Evolutionary conservation across 1,139 yeast genomes (phyloP), one percentile per base, ranked within the genome.

Genomic region (Trichomonascaceae sp.): DNA sequence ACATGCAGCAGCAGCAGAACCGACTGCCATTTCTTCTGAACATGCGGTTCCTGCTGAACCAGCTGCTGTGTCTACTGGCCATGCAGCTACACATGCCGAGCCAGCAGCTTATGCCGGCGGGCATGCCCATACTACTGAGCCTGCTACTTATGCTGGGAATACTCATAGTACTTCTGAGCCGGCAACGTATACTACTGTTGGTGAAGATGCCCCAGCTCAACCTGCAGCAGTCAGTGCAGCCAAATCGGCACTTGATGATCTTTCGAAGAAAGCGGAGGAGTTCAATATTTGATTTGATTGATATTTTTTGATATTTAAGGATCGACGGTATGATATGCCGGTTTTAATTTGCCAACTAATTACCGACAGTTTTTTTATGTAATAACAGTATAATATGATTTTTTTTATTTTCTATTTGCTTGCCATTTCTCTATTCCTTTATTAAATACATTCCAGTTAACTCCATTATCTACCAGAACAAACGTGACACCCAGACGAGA

Each of bases 401-500:
- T 24, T 22, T 22, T 22, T 17, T 41, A 43, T 18, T 36, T 36
- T 7, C 27, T 43, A n/a, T 24, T 17, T 30, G 45, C 44, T 18
- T 60, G 49, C 63, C 63, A 61, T 36, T 48, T n/a, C 15, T 59
- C 58, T 12, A 61, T 43, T 7, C 62, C 63, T 18, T 51, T 44
- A 41, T 77, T 73, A 60, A 79, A 83, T 6, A 79, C 66, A 4
- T 65, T 58, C 64, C 78, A 69, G 0, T 82, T 80, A 45, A 85
- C 71, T 1, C 89, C 89, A 55, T 70, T 67, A 2, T 70, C 68
- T 13, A 85, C 77, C 60, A 79, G 77, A 24, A 78, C 80, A 66
- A 85, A 85, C 52, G 77, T 74, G 53, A 85, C 86, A 10, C 86
- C 85, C 6, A 85, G 73, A 4, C 70, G 63, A 60, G 79, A 80